phyloP scores from a whole-genome alignment of 73 alveolate genomes.

The Paramecium primaurelia region DNA sequence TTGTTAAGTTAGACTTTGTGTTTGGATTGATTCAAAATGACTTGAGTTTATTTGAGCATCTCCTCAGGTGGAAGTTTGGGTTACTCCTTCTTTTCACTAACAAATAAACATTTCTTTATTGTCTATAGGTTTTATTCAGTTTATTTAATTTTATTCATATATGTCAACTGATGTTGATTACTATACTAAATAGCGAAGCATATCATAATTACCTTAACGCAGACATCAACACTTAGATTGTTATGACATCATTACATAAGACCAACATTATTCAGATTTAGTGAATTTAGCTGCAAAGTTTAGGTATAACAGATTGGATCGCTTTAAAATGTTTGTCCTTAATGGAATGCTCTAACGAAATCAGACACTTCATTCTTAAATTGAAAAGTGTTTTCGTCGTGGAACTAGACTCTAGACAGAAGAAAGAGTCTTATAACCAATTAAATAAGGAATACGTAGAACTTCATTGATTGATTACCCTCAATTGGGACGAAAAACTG shows the following conservation, averaged over 20 bases:
- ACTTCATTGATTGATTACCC: not conserved
- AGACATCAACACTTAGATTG: not conserved
- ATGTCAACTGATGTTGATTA: constrained; percentile 14
- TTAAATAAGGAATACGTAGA: not conserved
- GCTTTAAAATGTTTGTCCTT: not conserved
- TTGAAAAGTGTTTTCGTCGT: not conserved
- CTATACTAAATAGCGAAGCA: not conserved
- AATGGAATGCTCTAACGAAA: not conserved
- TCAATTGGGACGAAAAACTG: not conserved
- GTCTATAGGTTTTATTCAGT: not conserved
- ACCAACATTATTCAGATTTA: not conserved
- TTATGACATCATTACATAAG: not conserved
- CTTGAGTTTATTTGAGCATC: not conserved
- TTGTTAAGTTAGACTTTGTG: not conserved
- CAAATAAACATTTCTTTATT: not conserved
- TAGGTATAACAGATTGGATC: constrained; percentile 1
- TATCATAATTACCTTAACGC: not conserved
- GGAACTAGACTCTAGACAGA: not conserved
- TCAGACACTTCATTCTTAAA: not conserved
- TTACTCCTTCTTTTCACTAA: not conserved
- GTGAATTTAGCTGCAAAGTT: constrained; percentile 6
- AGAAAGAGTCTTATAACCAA: not conserved
- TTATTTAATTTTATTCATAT: constrained; percentile 38
- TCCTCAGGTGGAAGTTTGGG: not conserved
- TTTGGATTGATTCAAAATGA: not conserved